A percentile compares a stretch with the other conserved stretches of the same genome.
These are phyloP conservation scores for Oldenlandia corymbosa DNA, from an alignment of 257 asterid genomes.

Conservation along the genomic window DNA sequence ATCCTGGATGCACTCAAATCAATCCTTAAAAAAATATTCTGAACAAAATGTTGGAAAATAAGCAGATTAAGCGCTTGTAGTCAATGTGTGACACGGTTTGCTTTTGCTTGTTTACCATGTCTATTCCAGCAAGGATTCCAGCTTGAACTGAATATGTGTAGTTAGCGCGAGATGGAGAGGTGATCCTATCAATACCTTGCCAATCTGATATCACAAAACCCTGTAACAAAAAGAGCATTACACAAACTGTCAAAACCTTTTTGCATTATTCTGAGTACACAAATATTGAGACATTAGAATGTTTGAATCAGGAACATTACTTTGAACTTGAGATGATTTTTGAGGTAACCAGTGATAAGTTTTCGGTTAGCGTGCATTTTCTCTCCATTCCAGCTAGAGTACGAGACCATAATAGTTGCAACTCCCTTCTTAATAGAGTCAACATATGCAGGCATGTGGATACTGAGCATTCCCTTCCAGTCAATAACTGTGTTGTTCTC, in stretches of 20 bases:
- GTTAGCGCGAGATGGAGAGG: constrained; percentile 46
- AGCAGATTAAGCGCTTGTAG: no score
- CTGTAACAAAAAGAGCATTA: constrained; percentile 26
- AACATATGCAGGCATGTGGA: constrained; percentile 35
- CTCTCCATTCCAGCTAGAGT: constrained; percentile 35
- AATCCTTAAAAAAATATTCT: no score
- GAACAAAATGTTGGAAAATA: no score
- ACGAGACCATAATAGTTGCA: constrained; percentile 33
- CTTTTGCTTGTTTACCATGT: constrained; percentile 42
- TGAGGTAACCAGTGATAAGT: constrained; percentile 30
- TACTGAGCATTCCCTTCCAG: constrained; percentile 23
- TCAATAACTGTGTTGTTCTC: constrained; percentile 30
- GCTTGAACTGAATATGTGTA: constrained; percentile 53
- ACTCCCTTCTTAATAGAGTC: constrained; percentile 33
- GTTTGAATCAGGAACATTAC: not conserved
- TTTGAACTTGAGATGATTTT: constrained; percentile 32
- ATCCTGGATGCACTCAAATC: no score
- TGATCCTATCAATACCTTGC: constrained; percentile 61
- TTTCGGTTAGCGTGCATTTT: constrained; percentile 35
- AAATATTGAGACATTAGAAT: not conserved
- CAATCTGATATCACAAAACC: constrained; percentile 32
- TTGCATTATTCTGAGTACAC: not conserved
- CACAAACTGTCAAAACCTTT: no score
- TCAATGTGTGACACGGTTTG: no score
- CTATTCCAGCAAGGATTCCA: constrained; percentile 59